Conservation (phyloP, 371 early-diverging fungal species). For the Apophysomyces ossiformis region DNA sequence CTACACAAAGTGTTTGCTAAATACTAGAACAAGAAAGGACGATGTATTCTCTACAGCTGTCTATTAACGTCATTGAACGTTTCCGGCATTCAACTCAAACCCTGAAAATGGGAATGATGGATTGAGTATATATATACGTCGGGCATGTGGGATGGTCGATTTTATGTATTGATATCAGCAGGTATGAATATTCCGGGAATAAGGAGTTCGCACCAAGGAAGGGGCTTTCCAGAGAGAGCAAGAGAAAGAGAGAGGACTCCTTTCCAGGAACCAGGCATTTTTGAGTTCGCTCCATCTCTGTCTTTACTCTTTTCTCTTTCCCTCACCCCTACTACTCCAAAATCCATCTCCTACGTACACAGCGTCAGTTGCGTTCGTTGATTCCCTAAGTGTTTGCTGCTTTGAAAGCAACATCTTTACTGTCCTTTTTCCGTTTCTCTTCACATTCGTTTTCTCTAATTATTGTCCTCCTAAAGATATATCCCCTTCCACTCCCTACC, state of each 20-base stretch:
- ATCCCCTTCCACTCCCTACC: slow-evolving; percentile 11
- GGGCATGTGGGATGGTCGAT: not conserved
- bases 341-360: slow-evolving; percentile 6
- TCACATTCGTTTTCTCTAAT: slow-evolving; percentile 1
- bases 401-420: slow-evolving; percentile 11
- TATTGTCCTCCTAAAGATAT: slow-evolving; percentile 3
- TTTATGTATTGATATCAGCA: slow-evolving; percentile 2
- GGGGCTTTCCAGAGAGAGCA: not conserved
- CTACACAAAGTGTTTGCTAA: no score
- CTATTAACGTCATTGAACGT: no score
- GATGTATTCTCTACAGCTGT: no score
- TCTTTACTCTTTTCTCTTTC: not conserved
- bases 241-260: not conserved
- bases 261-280: slow-evolving; percentile 6
- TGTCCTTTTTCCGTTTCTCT: slow-evolving; percentile 4
- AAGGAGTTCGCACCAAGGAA: slow-evolving; percentile 7
- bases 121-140: not conserved
- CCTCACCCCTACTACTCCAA: not conserved
- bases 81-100: not conserved
- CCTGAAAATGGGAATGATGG: slow-evolving; percentile 8
- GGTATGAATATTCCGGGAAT: slow-evolving; percentile 7
- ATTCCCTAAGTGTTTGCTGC: not conserved
- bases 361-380: not conserved
- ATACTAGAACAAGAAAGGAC: no score
- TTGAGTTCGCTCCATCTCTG: not conserved